A percentile compares a stretch with the other conserved stretches of the same genome.
phyloP scores from a whole-genome alignment of 495 filamentous ascomycete genomes.

The Tirmania nivea region DNA sequence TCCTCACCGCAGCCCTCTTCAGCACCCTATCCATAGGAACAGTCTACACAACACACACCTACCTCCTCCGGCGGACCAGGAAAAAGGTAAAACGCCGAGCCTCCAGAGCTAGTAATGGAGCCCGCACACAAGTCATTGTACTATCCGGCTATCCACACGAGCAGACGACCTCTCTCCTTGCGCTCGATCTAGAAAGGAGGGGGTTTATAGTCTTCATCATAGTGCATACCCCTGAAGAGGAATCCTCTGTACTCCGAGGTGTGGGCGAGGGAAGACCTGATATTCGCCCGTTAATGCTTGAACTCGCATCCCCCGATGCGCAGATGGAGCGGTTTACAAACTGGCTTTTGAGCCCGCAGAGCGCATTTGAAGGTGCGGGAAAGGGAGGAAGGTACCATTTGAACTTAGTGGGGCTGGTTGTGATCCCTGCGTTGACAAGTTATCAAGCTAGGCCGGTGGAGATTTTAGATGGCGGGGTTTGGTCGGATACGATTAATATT shows the following conservation, averaged over 20 bases:
- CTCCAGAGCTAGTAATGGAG: slow-evolving; percentile 56
- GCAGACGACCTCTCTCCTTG: slow-evolving; percentile 57
- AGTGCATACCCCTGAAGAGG: slow-evolving; percentile 58
- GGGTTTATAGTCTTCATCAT: slow-evolving; percentile 89
- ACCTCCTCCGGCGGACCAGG: neutral
- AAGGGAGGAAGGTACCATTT: slow-evolving; percentile 53
- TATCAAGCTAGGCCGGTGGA: slow-evolving; percentile 59
- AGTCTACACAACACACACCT: neutral
- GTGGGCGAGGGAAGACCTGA: slow-evolving; percentile 37
- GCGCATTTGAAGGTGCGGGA: slow-evolving; percentile 31
- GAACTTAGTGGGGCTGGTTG: slow-evolving; percentile 50
- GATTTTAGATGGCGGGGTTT: slow-evolving; percentile 56
- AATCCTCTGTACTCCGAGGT: slow-evolving; percentile 51
- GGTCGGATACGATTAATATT: slow-evolving; percentile 75
- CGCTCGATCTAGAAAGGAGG: slow-evolving; percentile 65
- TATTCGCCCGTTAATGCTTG: slow-evolving; percentile 60
- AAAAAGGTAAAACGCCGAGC: slow-evolving; percentile 38
- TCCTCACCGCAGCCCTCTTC: slow-evolving; percentile 10
- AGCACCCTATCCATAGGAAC: slow-evolving; percentile 3
- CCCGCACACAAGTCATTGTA: slow-evolving; percentile 69
- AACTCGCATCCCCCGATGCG: slow-evolving; percentile 42
- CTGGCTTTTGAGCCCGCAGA: slow-evolving; percentile 49
- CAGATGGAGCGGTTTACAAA: slow-evolving; percentile 42
- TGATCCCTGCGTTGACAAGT: slow-evolving; percentile 44
- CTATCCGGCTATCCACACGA: slow-evolving; percentile 57